Percentiles rank a stretch among this genome's conserved stretches.
These are phyloP conservation scores for Bruguiera gymnorhiza DNA, from an alignment of 345 rosid genomes.

Conservation along the genomic window DNA sequence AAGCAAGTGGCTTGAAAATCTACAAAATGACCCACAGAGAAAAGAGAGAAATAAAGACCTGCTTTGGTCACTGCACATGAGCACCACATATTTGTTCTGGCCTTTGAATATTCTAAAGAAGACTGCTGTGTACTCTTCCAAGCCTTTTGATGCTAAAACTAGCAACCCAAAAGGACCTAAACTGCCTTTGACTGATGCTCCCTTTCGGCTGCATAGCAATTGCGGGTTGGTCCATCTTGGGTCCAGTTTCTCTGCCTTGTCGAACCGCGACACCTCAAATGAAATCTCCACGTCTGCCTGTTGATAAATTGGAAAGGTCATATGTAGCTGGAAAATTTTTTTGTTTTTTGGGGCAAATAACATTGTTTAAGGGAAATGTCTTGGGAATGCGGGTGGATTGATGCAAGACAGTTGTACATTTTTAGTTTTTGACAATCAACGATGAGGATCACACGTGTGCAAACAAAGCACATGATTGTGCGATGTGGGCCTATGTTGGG, in stretches of 20 bases:
- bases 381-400: too few relatives aligned
- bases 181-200: conserved; percentile 31
- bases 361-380: too few relatives aligned
- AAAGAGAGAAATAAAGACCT: conserved; percentile 24
- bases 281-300: conserved; percentile 57
- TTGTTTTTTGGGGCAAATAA: too few relatives aligned
- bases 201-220: conserved; percentile 34
- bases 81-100: conserved; percentile 32
- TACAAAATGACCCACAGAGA: neutral
- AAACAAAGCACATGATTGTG: too few relatives aligned
- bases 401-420: too few relatives aligned
- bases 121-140: conserved; percentile 57
- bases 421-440: too few relatives aligned
- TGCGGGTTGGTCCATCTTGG: conserved; percentile 36
- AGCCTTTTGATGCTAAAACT: conserved; percentile 49
- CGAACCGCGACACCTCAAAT: conserved; percentile 36
- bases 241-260: conserved; percentile 32
- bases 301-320: neutral
- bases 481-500: too few relatives aligned
- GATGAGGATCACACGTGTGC: too few relatives aligned
- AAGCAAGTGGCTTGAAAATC: neutral
- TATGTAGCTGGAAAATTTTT: too few relatives aligned
- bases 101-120: conserved; percentile 51
- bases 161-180: conserved; percentile 67
- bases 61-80: conserved; percentile 62